Conservation (phyloP, 768 basidiomycete species). For the Serendipita sp. region DNA sequence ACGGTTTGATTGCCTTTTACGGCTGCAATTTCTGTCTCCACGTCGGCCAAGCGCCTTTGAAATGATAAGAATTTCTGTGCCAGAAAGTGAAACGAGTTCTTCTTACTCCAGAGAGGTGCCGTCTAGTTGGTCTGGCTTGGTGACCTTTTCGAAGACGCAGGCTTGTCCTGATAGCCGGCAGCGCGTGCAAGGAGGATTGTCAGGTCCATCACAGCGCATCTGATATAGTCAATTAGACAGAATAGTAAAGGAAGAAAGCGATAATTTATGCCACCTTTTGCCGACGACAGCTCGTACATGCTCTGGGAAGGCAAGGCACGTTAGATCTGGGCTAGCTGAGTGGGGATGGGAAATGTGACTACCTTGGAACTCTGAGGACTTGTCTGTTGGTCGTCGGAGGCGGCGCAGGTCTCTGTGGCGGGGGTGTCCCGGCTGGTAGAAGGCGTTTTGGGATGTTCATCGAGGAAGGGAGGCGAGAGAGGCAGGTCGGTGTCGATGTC, state of each 20-base stretch:
- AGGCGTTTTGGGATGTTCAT: constrained; percentile 1
- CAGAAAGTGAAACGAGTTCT: background rate
- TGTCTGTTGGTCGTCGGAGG: background rate
- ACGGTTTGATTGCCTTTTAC: constrained; percentile 5
- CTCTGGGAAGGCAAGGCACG: background rate
- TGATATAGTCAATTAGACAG: constrained; percentile 4
- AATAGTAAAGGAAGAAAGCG: background rate
- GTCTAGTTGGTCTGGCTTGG: constrained; percentile 10
- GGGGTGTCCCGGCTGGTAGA: background rate
- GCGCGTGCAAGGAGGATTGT: constrained; percentile 12
- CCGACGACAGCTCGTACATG: constrained; percentile 5
- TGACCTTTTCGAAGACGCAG: constrained; percentile 11
- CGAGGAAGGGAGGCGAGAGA: background rate
- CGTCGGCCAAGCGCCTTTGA: constrained; percentile 10
- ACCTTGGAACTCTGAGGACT: constrained; percentile 1
- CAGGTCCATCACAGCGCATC: constrained; percentile 9
- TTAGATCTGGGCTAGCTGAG: background rate
- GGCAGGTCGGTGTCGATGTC: background rate
- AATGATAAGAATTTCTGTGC: background rate
- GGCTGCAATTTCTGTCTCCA: constrained; percentile 5
- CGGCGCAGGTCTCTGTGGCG: background rate
- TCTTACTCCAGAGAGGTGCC: constrained; percentile 9
- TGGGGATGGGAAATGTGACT: background rate
- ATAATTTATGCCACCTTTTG: background rate
- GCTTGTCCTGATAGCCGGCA: constrained; percentile 9